Base-by-base conservation (phyloP, 495 filamentous ascomycete genomes). In the Neurospora hispaniola region DNA sequence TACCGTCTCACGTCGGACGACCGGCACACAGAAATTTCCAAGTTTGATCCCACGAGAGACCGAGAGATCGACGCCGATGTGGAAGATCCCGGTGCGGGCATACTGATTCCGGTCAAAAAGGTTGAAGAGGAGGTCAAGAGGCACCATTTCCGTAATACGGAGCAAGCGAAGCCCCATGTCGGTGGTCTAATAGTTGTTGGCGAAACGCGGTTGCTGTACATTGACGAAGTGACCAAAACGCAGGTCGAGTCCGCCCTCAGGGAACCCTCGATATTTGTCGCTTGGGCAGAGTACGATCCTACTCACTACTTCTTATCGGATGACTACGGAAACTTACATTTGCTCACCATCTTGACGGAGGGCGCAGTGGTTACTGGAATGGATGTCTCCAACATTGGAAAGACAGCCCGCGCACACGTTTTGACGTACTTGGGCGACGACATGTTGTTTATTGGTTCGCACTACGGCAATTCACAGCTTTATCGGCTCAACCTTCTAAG, bases 391-490 rank as follows among this genome's bases (percentile, higher is more conserved):
- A 85, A 85, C 48, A 91, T 94, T 80, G 89, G 90, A 23, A 85
- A 90, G 71, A 94, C 89, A 2, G 91, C 93, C 23, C 87, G 92
- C 73, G 91, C 96, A 4, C 90, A 86, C 44, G 86, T 86, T 27
- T 81, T 99, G 54, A 89, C 98, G 6, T 94, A 96, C 79, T 85
- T 98, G 39, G 92, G 90, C 23, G 85, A 88, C 35, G 89, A 90
- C 0, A 80, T 90, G 40, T 79, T 97, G 9, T 99, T 94, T 79
- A 87, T 98, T 41, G 96, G 92, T 3, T 98, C 96, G 6, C 94
- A 97, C 79, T 90, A 93, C 75, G 94, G 94, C 12, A 93, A 99
- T 79, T 96, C 93, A 0, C 94, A 98, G 78, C 84, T 98, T 2
- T 85, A 97, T 70, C 86, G 85, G 18, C 86, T 96, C 44, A 78